These are phyloP conservation scores for Ramichloridium luteum DNA, from an alignment of 2,329 filamentous ascomycete species.

Conservation along the genomic window DNA sequence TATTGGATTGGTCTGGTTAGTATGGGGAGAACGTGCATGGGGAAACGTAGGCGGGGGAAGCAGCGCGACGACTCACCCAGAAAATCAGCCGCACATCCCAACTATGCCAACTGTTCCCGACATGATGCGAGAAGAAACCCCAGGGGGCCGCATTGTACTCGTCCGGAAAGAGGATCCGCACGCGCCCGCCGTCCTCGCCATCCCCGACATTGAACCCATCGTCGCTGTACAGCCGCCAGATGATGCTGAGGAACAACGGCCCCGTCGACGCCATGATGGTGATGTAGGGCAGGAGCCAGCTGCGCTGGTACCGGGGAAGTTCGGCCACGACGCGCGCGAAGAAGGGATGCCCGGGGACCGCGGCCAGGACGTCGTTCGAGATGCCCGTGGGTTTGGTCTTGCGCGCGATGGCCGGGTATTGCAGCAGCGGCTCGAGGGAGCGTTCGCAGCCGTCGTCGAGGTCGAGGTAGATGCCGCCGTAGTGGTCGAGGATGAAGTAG, in stretches of 20 bases:
- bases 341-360: constrained; percentile 60
- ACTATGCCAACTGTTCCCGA: constrained; percentile 54
- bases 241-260: constrained; percentile 61
- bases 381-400: constrained; percentile 65
- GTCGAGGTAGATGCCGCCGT: constrained; percentile 71
- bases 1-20: no score
- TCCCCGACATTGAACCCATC: constrained; percentile 33
- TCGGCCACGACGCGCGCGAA: constrained; percentile 57
- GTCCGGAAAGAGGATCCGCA: constrained; percentile 56
- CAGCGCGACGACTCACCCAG: constrained; percentile 36
- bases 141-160: constrained; percentile 57
- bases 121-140: constrained; percentile 59
- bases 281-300: constrained; percentile 60
- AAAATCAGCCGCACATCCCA: constrained; percentile 53
- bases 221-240: constrained; percentile 62
- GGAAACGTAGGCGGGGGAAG: neutral
- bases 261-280: constrained; percentile 72
- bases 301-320: constrained; percentile 54
- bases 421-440: constrained; percentile 50
- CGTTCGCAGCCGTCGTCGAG: constrained; percentile 60
- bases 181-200: constrained; percentile 34
- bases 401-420: constrained; percentile 58
- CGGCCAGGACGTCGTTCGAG: constrained; percentile 69
- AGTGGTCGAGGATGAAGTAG: constrained; percentile 67
- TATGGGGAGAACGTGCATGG: no score